Evolutionary conservation across 441 rosid species (phyloP).

Genomic region (Croton laevigatus): DNA sequence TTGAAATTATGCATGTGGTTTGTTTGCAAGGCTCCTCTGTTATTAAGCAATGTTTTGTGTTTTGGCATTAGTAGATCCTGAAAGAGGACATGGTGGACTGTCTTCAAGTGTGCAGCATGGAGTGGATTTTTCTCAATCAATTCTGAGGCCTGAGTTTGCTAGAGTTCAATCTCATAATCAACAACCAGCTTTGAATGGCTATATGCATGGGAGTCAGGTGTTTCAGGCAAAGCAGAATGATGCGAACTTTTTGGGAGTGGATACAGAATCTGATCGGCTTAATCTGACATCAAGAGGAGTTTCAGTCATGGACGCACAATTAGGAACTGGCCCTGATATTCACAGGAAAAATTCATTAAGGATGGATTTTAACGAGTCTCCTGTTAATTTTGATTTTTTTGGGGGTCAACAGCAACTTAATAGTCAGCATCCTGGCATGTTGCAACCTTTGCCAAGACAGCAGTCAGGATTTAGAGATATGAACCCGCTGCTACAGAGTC

Average conservation of each 20-base stretch:
- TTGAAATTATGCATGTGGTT: slow-evolving; percentile 1
- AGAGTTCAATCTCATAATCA: slow-evolving; percentile 50
- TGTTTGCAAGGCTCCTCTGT: slow-evolving; percentile 18
- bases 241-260: slow-evolving; percentile 62
- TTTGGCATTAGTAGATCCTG: slow-evolving; percentile 55
- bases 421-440: slow-evolving; percentile 54
- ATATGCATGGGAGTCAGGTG: slow-evolving; percentile 51
- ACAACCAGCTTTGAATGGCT: slow-evolving; percentile 55
- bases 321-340: slow-evolving; percentile 44
- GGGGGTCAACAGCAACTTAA: slow-evolving; percentile 64
- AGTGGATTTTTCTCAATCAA: slow-evolving; percentile 51
- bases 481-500: slow-evolving; percentile 76
- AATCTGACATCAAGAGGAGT: slow-evolving; percentile 52
- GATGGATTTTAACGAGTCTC: slow-evolving; percentile 60
- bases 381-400: slow-evolving; percentile 65
- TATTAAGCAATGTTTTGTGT: slow-evolving; percentile 3
- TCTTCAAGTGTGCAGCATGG: slow-evolving; percentile 54
- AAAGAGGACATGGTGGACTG: slow-evolving; percentile 46
- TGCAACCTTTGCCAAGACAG: slow-evolving; percentile 65
- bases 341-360: slow-evolving; percentile 45
- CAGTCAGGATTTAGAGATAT: slow-evolving; percentile 60
- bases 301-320: slow-evolving; percentile 41
- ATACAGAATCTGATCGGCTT: slow-evolving; percentile 49
- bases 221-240: slow-evolving; percentile 55
- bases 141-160: slow-evolving; percentile 50